Percentiles rank a stretch among this genome's conserved stretches.
phyloP scores from a whole-genome alignment of 176 grass and related monocot genomes.

The Cocos nucifera region DNA sequence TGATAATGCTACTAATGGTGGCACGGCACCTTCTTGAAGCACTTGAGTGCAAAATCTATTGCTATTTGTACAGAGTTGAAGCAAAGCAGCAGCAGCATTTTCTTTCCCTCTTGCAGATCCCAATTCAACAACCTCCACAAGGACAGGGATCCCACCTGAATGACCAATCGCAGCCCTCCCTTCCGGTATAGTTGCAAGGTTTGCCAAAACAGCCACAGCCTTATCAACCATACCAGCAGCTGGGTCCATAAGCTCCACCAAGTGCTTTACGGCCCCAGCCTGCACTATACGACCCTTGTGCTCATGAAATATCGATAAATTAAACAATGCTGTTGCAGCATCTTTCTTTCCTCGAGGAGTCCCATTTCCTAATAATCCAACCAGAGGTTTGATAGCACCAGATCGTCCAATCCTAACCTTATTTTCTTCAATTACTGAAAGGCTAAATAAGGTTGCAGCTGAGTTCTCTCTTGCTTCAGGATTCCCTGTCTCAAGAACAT shows the following conservation, averaged over 20 bases:
- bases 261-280: slow-evolving; percentile 54
- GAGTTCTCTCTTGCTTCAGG: slow-evolving; percentile 79
- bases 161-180: slow-evolving; percentile 53
- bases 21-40: slow-evolving; percentile 78
- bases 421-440: slow-evolving; percentile 69
- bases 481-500: slow-evolving; percentile 58
- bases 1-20: slow-evolving; percentile 62
- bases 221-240: slow-evolving; percentile 79
- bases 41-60: slow-evolving; percentile 62
- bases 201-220: slow-evolving; percentile 75
- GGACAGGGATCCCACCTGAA: slow-evolving; percentile 46
- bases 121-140: slow-evolving; percentile 89
- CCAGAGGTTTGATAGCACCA: slow-evolving; percentile 55
- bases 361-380: slow-evolving; percentile 55
- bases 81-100: slow-evolving; percentile 58
- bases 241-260: slow-evolving; percentile 91
- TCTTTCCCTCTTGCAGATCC: slow-evolving; percentile 73
- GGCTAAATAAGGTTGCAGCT: slow-evolving; percentile 74
- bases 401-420: slow-evolving; percentile 70
- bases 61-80: slow-evolving; percentile 69
- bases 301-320: slow-evolving; percentile 74
- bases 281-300: slow-evolving; percentile 67
- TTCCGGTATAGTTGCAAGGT: slow-evolving; percentile 59
- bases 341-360: slow-evolving; percentile 77
- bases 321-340: slow-evolving; percentile 72